Evolutionary conservation across 176 grass and related monocot species (phyloP).

Genomic region (Triticum dicoccoides): DNA sequence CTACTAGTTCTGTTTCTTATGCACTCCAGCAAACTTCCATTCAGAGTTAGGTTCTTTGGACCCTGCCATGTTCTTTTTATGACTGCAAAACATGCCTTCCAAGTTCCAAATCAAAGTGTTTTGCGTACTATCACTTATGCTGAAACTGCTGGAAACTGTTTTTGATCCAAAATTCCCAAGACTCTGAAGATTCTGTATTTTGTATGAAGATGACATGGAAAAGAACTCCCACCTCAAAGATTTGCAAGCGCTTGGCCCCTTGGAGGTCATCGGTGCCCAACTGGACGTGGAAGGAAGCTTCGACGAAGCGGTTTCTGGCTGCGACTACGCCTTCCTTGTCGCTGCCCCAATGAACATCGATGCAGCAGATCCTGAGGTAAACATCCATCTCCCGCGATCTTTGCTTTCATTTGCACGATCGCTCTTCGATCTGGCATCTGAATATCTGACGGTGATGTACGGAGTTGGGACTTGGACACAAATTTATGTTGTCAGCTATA

Average conservation of each 20-base stretch:
- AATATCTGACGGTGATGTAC: too few species aligned
- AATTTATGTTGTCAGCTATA: too few species aligned
- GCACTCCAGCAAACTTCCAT: too few species aligned
- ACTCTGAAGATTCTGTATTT: neutral
- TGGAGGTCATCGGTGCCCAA: conserved; percentile 3
- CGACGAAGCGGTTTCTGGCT: conserved; percentile 16
- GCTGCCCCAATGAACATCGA: conserved; percentile 26
- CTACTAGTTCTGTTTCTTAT: too few species aligned
- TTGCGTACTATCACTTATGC: neutral
- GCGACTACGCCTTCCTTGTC: conserved; percentile 31
- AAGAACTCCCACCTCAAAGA: conserved; percentile 16
- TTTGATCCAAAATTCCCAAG: neutral
- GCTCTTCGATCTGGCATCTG: too few species aligned
- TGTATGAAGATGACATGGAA: neutral
- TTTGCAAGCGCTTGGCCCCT: neutral
- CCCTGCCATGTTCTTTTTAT: too few species aligned
- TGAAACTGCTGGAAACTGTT: neutral
- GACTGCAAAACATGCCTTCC: neutral
- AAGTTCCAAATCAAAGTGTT: too few species aligned
- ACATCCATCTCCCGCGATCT: too few species aligned
- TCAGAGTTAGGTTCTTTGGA: too few species aligned
- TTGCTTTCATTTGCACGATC: too few species aligned
- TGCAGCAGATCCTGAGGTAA: conserved; percentile 19
- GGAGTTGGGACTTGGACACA: too few species aligned
- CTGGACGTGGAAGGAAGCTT: conserved; percentile 32